Evolutionary conservation across 257 asterid genomes (phyloP), one percentile per base, ranked within the genome.

Genomic region (Solanum arcanum): DNA sequence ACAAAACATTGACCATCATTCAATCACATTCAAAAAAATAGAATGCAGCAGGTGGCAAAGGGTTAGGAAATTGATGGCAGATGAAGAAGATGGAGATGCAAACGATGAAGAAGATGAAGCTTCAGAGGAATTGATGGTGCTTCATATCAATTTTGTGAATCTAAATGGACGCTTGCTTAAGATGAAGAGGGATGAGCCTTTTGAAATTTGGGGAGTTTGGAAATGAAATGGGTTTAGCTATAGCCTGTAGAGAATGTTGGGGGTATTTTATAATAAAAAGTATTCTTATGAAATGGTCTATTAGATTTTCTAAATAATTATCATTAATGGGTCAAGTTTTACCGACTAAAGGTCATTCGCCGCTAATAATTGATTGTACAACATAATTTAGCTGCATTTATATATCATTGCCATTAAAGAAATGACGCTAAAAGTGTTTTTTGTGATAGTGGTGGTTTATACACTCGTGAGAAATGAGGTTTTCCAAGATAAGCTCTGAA

Each of bases 1-100:
- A 49, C 21, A 1, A 49, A 15, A 49, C 21, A 49, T 49, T 49
- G 9, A 49, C 3, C 59, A 5, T 49, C 21, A 49, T 15, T 21
- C 21, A 49, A 49, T 47, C 59, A 49, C 9, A 49, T 49, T 49
- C 8, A 49, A 5, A 49, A 15, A 15, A 15, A 49, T 4, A 5
- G 8, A 49, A 5, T 49, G 7, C 21, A 20, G 75, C 25, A 95
- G 95, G 90, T 92, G 98, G 88, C 98, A 95, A 25, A 96, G 96
- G 16, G 99, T 87, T 92, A 95, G 98, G 78, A 96, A 96, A 93
- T 95, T 98, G 47, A 96, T 94, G 88, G 97, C 96, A 39, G 97
- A 92, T 20, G 97, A 91, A 76, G 98, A 91, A 9, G 98, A 92
- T 8, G 1, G 3, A 49, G 21, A 49, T 5, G 59, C 8, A 14